phyloP scores from a whole-genome alignment of 805 yeast species.

The Barnettozyma wickerhamii region DNA sequence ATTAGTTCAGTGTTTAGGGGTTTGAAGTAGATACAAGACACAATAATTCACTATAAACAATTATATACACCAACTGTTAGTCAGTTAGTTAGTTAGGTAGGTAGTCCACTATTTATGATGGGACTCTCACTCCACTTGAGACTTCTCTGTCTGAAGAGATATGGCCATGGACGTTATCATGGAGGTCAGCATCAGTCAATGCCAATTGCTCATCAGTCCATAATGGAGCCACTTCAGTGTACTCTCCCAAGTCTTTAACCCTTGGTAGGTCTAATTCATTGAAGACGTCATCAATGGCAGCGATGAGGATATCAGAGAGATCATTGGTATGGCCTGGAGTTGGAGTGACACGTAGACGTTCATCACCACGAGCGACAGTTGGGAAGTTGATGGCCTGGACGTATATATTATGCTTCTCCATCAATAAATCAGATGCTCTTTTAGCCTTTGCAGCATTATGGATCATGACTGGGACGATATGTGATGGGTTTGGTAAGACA shows the following conservation, averaged over 20 bases:
- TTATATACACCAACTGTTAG: too few species aligned
- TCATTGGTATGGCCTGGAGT: conserved; percentile 92
- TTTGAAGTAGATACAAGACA: too few species aligned
- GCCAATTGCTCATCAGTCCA: conserved; percentile 85
- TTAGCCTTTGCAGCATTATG: conserved; percentile 95
- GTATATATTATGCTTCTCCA: conserved; percentile 80
- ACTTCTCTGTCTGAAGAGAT: conserved; percentile 59
- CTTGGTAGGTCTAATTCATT: conserved; percentile 69
- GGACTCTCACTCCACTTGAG: conserved; percentile 52
- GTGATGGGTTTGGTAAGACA: conserved; percentile 96
- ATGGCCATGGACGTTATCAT: conserved; percentile 63
- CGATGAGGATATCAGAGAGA: conserved; percentile 69
- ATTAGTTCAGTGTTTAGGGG: too few species aligned
- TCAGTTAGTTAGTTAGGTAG: background rate
- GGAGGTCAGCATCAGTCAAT: conserved; percentile 58
- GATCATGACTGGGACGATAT: conserved; percentile 90
- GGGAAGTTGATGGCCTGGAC: conserved; percentile 99
- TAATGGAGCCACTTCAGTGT: conserved; percentile 51
- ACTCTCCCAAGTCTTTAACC: conserved; percentile 66
- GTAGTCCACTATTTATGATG: background rate
- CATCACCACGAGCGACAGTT: conserved; percentile 93
- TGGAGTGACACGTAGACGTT: conserved; percentile 96
- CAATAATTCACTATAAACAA: too few species aligned
- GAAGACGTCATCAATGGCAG: conserved; percentile 79
- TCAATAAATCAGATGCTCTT: conserved; percentile 81